These are phyloP conservation scores for Cryptosporidium meleagridis DNA, from an alignment of 169 alveolate genomes.

Conservation along the genomic window DNA sequence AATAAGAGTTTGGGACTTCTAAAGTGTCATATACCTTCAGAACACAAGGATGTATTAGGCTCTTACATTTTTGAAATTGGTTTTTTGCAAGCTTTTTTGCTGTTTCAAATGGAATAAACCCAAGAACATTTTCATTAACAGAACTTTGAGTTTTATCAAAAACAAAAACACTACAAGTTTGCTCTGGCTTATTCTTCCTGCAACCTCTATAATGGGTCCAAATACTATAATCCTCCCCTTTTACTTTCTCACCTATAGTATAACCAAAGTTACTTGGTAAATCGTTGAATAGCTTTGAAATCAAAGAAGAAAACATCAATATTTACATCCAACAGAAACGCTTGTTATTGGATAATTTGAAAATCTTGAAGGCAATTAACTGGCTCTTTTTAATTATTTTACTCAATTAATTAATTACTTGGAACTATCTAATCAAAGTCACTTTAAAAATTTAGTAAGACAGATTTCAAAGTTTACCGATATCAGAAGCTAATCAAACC, in stretches of 20 bases:
- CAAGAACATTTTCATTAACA: not conserved
- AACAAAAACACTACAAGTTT: slow-evolving; percentile 59
- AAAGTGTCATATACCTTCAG: slow-evolving; percentile 59
- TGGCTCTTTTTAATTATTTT: not conserved
- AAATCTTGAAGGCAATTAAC: not conserved
- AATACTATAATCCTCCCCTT: slow-evolving; percentile 59
- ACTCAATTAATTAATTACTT: not conserved
- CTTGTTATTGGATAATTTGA: not conserved
- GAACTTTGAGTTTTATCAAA: slow-evolving; percentile 40
- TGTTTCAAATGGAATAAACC: slow-evolving; percentile 24
- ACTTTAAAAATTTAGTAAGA: not conserved
- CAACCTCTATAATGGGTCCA: slow-evolving; percentile 71
- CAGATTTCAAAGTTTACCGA: not conserved
- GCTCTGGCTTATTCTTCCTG: slow-evolving; percentile 58
- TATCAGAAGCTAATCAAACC: not conserved
- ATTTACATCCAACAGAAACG: slow-evolving; percentile 2
- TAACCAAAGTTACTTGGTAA: slow-evolving; percentile 71
- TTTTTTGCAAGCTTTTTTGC: slow-evolving; percentile 55
- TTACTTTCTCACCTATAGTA: slow-evolving; percentile 58
- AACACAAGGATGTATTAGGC: slow-evolving; percentile 61
- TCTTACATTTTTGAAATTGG: slow-evolving; percentile 61
- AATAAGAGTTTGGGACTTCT: slow-evolving; percentile 51
- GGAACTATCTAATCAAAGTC: not conserved
- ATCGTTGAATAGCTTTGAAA: slow-evolving; percentile 62
- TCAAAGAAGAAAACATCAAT: slow-evolving; percentile 63